Base-by-base conservation (phyloP, 495 filamentous ascomycete genomes). In the Aspergillus incahuasiensis region DNA sequence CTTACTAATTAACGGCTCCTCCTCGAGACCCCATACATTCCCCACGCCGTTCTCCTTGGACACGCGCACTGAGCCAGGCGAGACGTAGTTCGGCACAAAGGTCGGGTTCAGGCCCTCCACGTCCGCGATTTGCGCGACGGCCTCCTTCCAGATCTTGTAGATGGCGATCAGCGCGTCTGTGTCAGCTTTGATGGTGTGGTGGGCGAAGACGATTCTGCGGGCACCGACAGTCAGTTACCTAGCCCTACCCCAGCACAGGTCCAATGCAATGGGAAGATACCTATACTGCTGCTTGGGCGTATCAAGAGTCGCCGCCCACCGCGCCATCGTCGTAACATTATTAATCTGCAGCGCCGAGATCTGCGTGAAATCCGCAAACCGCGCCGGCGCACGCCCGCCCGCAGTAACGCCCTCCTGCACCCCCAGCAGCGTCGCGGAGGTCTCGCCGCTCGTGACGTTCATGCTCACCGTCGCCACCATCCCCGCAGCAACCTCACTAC, bases 21-120 rank as follows among this genome's bases (percentile, higher is more conserved):
- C 58, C 19, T 56, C 52, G 0, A 68, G 53, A 35, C 73, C 74
- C 73, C 73, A 75, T 40, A 81, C 58, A 48, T 77, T 66, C 24
- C 76, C 75, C 32, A 70, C 38, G 5, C 61, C 56, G 22, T 66
- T 70, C 22, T 50, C 61, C 39, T 55, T 54, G 16, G 49, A 63
- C 1, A 65, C 63, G 0, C 59, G 51, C 0, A 45, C 48, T 6
- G 65, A 58, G 7, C 43, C 18, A 1, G 63, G 24, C 65, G 47
- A 16, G 49, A 42, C 4, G 63, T n/a, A 35, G 21, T 70, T 70
- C 12, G 54, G 49, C 1, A 70, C 67, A 22, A 70, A 66, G 8
- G 65, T 70, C 1, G 67, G 67, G 24, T 59, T 57, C 7, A 70
- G 58, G 4, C 67, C 67, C 9, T 64, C 12, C 4, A 70, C 61